These are phyloP conservation scores for Bonia amplexicaulis DNA, from an alignment of 176 grass and related monocot species.

Conservation along the genomic window DNA sequence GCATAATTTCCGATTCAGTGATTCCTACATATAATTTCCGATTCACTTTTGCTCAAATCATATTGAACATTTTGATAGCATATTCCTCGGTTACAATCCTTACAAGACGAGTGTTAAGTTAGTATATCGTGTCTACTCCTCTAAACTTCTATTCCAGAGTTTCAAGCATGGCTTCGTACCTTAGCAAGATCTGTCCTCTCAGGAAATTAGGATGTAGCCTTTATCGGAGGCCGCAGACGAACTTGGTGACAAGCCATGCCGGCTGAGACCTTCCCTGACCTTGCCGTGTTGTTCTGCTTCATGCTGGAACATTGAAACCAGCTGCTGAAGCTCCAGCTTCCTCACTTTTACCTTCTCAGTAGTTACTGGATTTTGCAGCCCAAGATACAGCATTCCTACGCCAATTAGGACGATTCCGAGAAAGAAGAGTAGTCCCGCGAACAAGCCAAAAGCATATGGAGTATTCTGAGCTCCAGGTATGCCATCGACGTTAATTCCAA, in stretches of 20 bases:
- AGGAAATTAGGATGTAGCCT: constrained; percentile 62
- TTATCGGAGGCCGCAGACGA: constrained; percentile 30
- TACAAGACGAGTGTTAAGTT: not conserved
- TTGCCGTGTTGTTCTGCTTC: constrained; percentile 90
- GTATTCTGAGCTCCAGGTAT: constrained; percentile 85
- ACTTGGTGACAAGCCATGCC: constrained; percentile 19
- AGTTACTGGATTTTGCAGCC: constrained; percentile 71
- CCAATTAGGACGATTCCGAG: constrained; percentile 60
- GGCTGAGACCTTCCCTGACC: constrained; percentile 66
- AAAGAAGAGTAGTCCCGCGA: constrained; percentile 60
- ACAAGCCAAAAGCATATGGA: constrained; percentile 84
- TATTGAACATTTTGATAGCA: not conserved
- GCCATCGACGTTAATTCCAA: constrained; percentile 93
- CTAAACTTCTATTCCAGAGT: not conserved
- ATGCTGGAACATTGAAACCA: constrained; percentile 86
- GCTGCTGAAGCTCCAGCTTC: constrained; percentile 82
- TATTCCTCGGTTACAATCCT: not conserved
- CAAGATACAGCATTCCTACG: constrained; percentile 74
- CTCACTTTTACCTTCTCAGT: constrained; percentile 78
- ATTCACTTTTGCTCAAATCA: not conserved
- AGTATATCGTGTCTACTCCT: not conserved
- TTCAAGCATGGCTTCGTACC: not conserved
- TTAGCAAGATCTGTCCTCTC: not conserved
- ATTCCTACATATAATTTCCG: not conserved
- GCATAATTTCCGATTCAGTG: not conserved